phyloP scores from a whole-genome alignment of 208 protist species.

The Trypanosomatidae sp. region DNA sequence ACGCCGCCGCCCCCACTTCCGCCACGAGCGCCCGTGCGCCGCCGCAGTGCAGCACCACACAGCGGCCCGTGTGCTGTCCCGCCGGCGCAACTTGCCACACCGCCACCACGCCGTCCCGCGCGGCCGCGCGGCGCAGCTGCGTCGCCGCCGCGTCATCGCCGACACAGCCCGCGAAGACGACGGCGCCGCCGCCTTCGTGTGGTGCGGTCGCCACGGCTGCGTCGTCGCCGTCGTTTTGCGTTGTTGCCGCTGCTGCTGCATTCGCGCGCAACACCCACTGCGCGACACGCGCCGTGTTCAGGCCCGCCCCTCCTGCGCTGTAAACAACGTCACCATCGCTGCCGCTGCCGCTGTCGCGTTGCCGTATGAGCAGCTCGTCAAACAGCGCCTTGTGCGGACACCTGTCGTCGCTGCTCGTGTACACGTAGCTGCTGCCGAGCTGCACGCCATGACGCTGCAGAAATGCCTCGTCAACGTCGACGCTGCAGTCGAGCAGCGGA shows the following conservation, averaged over 20 bases:
- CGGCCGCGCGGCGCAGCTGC: constrained; percentile 62
- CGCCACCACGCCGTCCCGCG: constrained; percentile 86
- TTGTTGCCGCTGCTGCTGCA: constrained; percentile 35
- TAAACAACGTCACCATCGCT: constrained; percentile 74
- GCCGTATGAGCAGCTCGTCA: constrained; percentile 64
- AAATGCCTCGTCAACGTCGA: constrained; percentile 80
- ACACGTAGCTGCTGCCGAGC: constrained; percentile 73
- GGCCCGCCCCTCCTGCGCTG: constrained; percentile 95
- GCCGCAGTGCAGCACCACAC: constrained; percentile 93
- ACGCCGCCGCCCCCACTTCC: constrained; percentile 95
- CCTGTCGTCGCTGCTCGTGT: constrained; percentile 88
- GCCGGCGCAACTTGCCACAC: constrained; percentile 77
- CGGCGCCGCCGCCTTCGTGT: background rate
- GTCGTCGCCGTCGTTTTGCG: constrained; percentile 92
- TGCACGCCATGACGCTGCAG: constrained; percentile 88
- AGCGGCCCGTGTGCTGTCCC: constrained; percentile 92
- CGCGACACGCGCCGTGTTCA: constrained; percentile 95
- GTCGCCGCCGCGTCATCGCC: constrained; percentile 92
- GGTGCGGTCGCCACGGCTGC: constrained; percentile 75
- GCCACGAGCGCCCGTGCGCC: constrained; percentile 94
- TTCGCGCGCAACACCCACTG: constrained; percentile 90
- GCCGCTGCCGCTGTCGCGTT: too few relatives aligned
- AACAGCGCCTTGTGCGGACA: constrained; percentile 93
- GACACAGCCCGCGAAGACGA: constrained; percentile 90
- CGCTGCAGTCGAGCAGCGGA: constrained; percentile 97